Evolutionary conservation across 1,284 basidiomycete genomes (phyloP).

Genomic region (Phellinidium pouzarii): DNA sequence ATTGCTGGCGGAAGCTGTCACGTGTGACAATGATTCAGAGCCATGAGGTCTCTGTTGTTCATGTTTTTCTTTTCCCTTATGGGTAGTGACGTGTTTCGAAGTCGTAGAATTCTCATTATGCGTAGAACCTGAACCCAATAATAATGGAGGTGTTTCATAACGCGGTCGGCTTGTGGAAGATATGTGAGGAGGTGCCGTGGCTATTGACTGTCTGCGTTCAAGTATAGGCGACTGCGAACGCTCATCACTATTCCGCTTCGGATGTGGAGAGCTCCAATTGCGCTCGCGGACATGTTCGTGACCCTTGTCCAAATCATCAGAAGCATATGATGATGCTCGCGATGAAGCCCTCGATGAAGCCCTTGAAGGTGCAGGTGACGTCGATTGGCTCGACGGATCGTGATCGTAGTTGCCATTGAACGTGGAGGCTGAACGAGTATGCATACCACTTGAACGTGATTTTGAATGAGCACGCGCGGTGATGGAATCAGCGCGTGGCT

Average conservation of each 20-base stretch:
- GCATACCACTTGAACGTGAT: conserved; percentile 18
- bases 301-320: conserved; percentile 32
- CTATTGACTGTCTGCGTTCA: conserved; percentile 20
- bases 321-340: conserved; percentile 33
- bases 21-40: background rate
- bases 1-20: background rate
- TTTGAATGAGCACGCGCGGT: conserved; percentile 22
- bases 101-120: background rate
- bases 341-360: conserved; percentile 34
- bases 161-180: background rate
- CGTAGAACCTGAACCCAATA: background rate
- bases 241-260: conserved; percentile 35
- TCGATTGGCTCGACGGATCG: background rate
- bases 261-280: conserved; percentile 56
- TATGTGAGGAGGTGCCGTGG: background rate
- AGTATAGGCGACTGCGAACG: conserved; percentile 20
- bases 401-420: background rate
- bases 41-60: background rate
- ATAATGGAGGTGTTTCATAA: background rate
- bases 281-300: conserved; percentile 38
- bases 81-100: background rate
- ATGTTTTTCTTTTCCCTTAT: background rate
- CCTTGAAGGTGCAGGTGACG: conserved; percentile 22
- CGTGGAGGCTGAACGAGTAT: conserved; percentile 1
- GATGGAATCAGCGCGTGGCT: conserved; percentile 5